phyloP scores from a whole-genome alignment of 23 red algal genomes.

The Rhodosorus marinus region DNA sequence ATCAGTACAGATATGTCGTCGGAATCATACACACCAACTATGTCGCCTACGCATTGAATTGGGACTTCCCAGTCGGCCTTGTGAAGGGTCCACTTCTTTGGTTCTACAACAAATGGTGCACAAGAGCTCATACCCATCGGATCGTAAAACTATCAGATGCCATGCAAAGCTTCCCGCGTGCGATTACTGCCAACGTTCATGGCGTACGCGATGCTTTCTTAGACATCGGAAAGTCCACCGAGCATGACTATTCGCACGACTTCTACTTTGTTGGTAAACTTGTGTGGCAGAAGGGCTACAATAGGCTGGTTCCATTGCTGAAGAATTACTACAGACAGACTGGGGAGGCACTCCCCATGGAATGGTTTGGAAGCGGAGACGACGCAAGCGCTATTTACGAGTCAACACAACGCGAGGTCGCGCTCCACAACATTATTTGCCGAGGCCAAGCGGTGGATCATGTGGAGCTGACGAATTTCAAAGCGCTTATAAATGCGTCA shows the following conservation, averaged over 20 bases:
- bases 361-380: constrained; percentile 40
- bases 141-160: constrained; percentile 64
- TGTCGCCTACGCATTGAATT: constrained; percentile 20
- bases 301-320: constrained; percentile 26
- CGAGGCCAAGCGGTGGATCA: constrained; percentile 21
- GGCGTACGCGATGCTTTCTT: constrained; percentile 53
- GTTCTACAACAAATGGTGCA: constrained; percentile 54
- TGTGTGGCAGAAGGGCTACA: constrained; percentile 62
- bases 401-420: constrained; percentile 8
- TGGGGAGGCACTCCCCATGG: constrained; percentile 9
- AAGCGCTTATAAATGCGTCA: constrained; percentile 44
- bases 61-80: constrained; percentile 3
- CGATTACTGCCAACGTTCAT: constrained; percentile 33
- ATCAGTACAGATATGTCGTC: constrained; percentile 29
- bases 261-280: constrained; percentile 66
- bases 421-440: constrained; percentile 4
- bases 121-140: constrained; percentile 28
- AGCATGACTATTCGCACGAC: constrained; percentile 8
- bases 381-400: constrained; percentile 19
- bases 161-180: constrained; percentile 43
- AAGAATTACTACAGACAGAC: constrained; percentile 2
- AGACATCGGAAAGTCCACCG: constrained; percentile 6
- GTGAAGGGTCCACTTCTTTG: constrained; percentile 15
- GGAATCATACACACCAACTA: constrained; percentile 79
- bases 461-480: constrained; percentile 17